Evolutionary conservation across 768 basidiomycete genomes (phyloP).

Genomic region (Antrodiella citrinella): DNA sequence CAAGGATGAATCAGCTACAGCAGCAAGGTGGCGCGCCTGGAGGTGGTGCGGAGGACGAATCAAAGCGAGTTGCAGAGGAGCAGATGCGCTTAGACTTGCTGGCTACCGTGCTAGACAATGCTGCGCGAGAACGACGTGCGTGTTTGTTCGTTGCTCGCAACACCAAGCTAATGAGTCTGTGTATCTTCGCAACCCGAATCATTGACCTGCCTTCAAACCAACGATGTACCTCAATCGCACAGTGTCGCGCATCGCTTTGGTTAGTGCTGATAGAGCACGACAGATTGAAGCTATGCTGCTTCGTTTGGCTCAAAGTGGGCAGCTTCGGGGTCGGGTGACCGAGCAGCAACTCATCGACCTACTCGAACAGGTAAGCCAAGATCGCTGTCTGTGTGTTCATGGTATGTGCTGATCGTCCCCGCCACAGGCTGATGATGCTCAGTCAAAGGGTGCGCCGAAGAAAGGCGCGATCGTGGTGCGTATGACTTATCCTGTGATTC

Average conservation of each 20-base stretch:
- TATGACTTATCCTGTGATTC: neutral
- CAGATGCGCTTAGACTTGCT: constrained; percentile 71
- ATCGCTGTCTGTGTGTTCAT: no score
- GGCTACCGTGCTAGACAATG: constrained; percentile 66
- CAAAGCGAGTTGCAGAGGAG: constrained; percentile 58
- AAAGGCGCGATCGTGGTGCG: constrained; percentile 35
- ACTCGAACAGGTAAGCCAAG: constrained; percentile 78
- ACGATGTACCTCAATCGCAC: constrained; percentile 2
- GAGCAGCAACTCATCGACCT: constrained; percentile 81
- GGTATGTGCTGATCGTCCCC: neutral
- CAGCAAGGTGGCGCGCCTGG: constrained; percentile 11
- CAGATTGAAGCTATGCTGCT: constrained; percentile 74
- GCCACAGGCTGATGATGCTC: constrained; percentile 37
- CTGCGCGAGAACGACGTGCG: constrained; percentile 75
- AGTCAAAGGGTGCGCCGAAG: constrained; percentile 25
- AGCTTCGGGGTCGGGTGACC: constrained; percentile 65
- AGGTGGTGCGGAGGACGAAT: constrained; percentile 39
- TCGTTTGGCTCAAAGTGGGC: constrained; percentile 79
- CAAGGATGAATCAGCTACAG: constrained; percentile 34
- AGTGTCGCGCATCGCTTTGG: constrained; percentile 86
- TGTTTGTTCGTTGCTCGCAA: constrained; percentile 7
- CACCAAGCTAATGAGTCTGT: no score
- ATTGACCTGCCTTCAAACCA: neutral
- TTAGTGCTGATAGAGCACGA: constrained; percentile 72
- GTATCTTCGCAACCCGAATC: no score